Base-by-base conservation (phyloP, 108 stramenopile genomes). In the Seminavis robusta region DNA sequence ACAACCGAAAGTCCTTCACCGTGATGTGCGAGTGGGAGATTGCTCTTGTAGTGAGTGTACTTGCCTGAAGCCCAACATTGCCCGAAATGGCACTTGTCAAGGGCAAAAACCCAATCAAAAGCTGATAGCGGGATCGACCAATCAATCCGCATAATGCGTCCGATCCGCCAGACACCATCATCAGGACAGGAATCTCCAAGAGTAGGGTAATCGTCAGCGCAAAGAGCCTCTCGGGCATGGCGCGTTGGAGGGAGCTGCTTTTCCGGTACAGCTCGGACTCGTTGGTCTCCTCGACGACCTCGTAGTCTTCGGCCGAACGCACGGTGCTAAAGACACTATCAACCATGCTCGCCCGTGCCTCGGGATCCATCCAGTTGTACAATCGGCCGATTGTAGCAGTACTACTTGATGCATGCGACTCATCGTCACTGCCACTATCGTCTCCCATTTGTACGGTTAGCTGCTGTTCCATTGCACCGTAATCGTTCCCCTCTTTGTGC, bases 11-110 rank as follows among this genome's bases (percentile, higher is more conserved):
- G 24, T 61, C 68, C 11, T 72, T 55, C 17, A 33, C 47, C 4
- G 54, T 70, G 8, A 88, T 69, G 0, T 75, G 76, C 13, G 31
- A 47, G 43, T 80, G 69, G 16, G 65, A 50, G 34, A 88, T 71
- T n/a, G 81, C 79, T 36, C 76, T 48, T 2, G 78, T 74, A 1
- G 83, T 84, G 28, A 80, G 52, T 4, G 69, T 67, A 61, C 76
- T 82, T 5, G 87, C 66, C 50, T 88, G 87, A 38, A 88, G 51
- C 0, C 79, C 83, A 28, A 78, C 79, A 46, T 82, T 84, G 0
- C 87, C 87, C 7, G 82, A 83, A 6, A 88, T 67, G 7, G 87
- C 87, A 51, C 62, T 63, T 26, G 64, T 49, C 11, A 84, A 36
- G 0, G 83, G 83, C 19, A 88, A 63, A 19, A 88, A 53, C 0